Evolutionary conservation across 768 basidiomycete genomes (phyloP).

Genomic region (Termitomyces sp.): DNA sequence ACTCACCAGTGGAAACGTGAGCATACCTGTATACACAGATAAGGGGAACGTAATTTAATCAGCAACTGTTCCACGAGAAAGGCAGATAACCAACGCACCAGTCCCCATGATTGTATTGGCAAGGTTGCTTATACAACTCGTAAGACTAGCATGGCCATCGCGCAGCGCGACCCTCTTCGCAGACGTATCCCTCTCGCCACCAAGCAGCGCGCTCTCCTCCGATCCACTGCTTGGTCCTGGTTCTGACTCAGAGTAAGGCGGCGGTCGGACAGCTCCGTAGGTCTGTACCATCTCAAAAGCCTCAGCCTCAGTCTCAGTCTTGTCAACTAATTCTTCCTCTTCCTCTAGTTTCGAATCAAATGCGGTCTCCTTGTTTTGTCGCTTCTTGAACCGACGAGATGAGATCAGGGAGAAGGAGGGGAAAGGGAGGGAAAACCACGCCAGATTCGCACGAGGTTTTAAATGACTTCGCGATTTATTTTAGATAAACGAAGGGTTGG

Average conservation of each 20-base stretch:
- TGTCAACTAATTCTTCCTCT: slow-evolving; percentile 18
- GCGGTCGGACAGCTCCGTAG: slow-evolving; percentile 54
- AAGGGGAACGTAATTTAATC: background rate
- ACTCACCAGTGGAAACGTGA: slow-evolving; percentile 80
- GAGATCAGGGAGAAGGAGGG: background rate
- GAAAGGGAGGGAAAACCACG: slow-evolving; percentile 12
- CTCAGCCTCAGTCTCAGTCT: slow-evolving; percentile 10
- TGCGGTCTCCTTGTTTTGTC: background rate
- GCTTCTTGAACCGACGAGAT: background rate
- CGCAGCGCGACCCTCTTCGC: slow-evolving; percentile 18
- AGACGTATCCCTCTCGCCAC: slow-evolving; percentile 29
- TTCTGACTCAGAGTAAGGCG: slow-evolving; percentile 23
- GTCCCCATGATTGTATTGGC: slow-evolving; percentile 92
- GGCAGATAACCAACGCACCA: slow-evolving; percentile 43
- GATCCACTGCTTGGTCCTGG: slow-evolving; percentile 25
- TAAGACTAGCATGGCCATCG: slow-evolving; percentile 68
- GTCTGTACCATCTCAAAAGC: slow-evolving; percentile 63
- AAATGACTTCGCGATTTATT: background rate
- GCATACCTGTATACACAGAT: slow-evolving; percentile 58
- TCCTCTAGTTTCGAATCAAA: background rate
- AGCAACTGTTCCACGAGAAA: background rate
- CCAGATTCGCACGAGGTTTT: slow-evolving; percentile 18
- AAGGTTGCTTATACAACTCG: slow-evolving; percentile 74
- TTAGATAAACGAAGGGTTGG: background rate
- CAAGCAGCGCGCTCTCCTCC: slow-evolving; percentile 63